A percentile compares a stretch with the other conserved stretches of the same genome.
These are phyloP conservation scores for Carex cristatella DNA, from an alignment of 176 grass and related monocot species.

Conservation along the genomic window DNA sequence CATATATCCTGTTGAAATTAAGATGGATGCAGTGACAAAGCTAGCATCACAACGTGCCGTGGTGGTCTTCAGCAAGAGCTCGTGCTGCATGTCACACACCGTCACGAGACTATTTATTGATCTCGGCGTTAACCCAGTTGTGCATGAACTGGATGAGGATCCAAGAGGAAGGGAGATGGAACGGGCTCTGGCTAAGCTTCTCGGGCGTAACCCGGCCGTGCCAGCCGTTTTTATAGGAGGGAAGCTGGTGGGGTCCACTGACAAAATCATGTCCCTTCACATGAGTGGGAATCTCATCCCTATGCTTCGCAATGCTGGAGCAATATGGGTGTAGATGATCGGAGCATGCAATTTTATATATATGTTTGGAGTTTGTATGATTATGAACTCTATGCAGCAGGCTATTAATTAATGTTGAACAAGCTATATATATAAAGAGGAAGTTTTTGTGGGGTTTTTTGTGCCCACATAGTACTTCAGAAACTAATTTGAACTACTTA, in stretches of 20 bases:
- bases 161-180: constrained; percentile 40
- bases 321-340: constrained; percentile 41
- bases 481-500: neutral
- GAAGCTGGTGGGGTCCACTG: constrained; percentile 44
- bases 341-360: neutral
- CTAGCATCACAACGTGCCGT: constrained; percentile 62
- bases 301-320: constrained; percentile 46
- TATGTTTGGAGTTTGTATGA: constrained; percentile 2
- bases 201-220: constrained; percentile 16
- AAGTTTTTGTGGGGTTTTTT: neutral
- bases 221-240: constrained; percentile 60
- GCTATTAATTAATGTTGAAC: neutral
- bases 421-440: constrained; percentile 4
- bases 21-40: constrained; percentile 56
- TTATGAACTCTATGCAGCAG: neutral
- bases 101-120: constrained; percentile 44
- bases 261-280: constrained; percentile 58
- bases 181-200: constrained; percentile 31
- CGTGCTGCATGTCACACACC: constrained; percentile 92
- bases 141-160: constrained; percentile 46
- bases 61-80: constrained; percentile 77
- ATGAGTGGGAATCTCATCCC: constrained; percentile 42
- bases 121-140: constrained; percentile 42
- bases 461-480: constrained; percentile 5
- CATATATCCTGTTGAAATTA: neutral